Conservation (phyloP, 257 asterid genomes). For the Primulina huaijiensis region DNA sequence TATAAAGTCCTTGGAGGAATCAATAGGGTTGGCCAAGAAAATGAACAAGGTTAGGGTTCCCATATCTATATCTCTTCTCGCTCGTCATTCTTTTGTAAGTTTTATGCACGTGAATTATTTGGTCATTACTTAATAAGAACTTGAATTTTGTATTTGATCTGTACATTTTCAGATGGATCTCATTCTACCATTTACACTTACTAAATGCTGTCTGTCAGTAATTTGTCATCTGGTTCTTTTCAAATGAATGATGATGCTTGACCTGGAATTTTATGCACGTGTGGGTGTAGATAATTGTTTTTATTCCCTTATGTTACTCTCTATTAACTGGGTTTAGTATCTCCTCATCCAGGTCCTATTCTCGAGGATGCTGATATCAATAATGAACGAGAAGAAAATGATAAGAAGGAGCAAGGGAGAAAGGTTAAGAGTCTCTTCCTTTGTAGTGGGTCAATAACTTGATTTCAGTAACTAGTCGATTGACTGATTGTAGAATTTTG, state of each 20-base stretch:
- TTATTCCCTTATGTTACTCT: neutral
- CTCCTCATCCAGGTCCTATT: slow-evolving; percentile 40
- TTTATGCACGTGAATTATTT: neutral
- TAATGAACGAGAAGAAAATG: slow-evolving; percentile 43
- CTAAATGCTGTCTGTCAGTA: slow-evolving; percentile 16
- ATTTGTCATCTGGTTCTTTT: slow-evolving; percentile 4
- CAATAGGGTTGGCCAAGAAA: slow-evolving; percentile 84
- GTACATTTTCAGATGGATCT: neutral
- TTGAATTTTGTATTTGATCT: slow-evolving; percentile 7
- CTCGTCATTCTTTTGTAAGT: slow-evolving; percentile 1
- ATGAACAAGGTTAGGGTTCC: slow-evolving; percentile 60
- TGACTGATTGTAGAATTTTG: slow-evolving; percentile 22
- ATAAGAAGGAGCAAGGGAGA: slow-evolving; percentile 61
- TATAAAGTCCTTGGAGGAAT: slow-evolving; percentile 98
- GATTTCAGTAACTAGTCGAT: slow-evolving; percentile 11
- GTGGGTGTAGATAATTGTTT: no score
- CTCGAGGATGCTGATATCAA: slow-evolving; percentile 40
- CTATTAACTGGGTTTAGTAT: slow-evolving; percentile 12
- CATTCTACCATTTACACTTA: neutral
- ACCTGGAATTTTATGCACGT: slow-evolving; percentile 1
- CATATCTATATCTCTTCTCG: slow-evolving; percentile 16
- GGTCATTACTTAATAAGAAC: neutral
- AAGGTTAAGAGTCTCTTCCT: slow-evolving; percentile 49
- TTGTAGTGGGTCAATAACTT: slow-evolving; percentile 10
- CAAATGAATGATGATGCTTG: slow-evolving; percentile 3